A percentile compares a stretch with the other conserved stretches of the same genome.
Evolutionary conservation across 306 rosid genomes (phyloP).

Genomic region (Vigna reflexopilosa): DNA sequence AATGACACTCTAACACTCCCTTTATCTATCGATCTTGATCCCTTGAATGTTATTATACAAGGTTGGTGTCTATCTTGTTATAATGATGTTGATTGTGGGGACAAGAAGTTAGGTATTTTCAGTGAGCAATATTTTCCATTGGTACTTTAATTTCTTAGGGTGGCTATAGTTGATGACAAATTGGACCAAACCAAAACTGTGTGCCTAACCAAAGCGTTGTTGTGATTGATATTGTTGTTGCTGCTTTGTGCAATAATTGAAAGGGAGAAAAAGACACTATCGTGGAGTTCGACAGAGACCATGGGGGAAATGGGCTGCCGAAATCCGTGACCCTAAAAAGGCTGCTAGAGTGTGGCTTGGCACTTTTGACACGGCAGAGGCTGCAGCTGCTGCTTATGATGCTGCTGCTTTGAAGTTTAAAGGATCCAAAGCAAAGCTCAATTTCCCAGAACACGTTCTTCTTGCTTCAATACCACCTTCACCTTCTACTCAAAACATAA

Average conservation of each 20-base stretch:
- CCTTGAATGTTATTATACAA: background rate
- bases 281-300: slow-evolving; percentile 62
- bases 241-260: background rate
- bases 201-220: slow-evolving; percentile 2
- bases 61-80: background rate
- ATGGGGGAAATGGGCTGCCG: slow-evolving; percentile 65
- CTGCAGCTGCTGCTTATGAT: slow-evolving; percentile 58
- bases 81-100: slow-evolving; percentile 18
- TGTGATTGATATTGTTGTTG: background rate
- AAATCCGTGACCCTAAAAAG: slow-evolving; percentile 61
- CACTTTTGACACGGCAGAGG: slow-evolving; percentile 61
- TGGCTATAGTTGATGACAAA: slow-evolving; percentile 4
- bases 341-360: slow-evolving; percentile 64
- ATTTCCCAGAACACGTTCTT: slow-evolving; percentile 50
- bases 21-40: background rate
- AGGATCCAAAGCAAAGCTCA: slow-evolving; percentile 59
- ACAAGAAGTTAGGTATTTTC: slow-evolving; percentile 27
- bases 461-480: background rate
- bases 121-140: slow-evolving; percentile 20
- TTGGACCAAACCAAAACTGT: background rate
- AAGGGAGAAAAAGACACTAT: slow-evolving; percentile 51
- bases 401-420: slow-evolving; percentile 53
- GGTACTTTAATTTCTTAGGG: background rate
- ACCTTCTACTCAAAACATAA: background rate
- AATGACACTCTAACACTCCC: slow-evolving; percentile 20